phyloP scores from a whole-genome alignment of 306 rosid genomes.

The Cyamopsis tetragonoloba region DNA sequence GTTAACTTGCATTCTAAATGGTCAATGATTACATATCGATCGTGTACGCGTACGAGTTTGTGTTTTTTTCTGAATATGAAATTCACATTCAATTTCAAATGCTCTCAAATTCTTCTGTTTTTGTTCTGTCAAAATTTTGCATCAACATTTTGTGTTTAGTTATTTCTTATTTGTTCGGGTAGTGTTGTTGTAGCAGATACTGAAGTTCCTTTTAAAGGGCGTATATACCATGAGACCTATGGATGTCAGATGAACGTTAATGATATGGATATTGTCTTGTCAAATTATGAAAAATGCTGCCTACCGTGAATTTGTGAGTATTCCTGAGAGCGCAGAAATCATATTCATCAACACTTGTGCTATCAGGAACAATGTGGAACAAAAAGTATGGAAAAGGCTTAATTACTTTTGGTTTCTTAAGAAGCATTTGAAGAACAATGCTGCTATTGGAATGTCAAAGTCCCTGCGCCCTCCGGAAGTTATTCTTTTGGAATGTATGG shows the following conservation, averaged over 20 bases:
- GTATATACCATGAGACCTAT: slow-evolving; percentile 94
- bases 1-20: no score
- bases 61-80: no score
- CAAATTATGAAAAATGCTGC: slow-evolving; percentile 91
- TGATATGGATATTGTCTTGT: slow-evolving; percentile 90
- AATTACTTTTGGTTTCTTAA: slow-evolving; percentile 99
- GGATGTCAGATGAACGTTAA: slow-evolving; percentile 98
- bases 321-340: slow-evolving; percentile 86
- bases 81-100: no score
- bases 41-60: no score
- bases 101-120: no score
- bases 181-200: slow-evolving; percentile 50
- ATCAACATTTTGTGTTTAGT: no score
- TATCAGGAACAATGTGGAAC: slow-evolving; percentile 94
- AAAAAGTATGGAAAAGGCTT: slow-evolving; percentile 98
- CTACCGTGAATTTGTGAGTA: slow-evolving; percentile 61
- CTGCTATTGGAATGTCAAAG: slow-evolving; percentile 67
- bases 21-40: no score
- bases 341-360: slow-evolving; percentile 97
- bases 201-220: slow-evolving; percentile 59
- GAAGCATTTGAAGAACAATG: slow-evolving; percentile 86
- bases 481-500: slow-evolving; percentile 97
- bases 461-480: slow-evolving; percentile 80
- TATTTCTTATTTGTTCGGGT: slow-evolving; percentile 16
- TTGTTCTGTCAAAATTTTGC: no score